Evolutionary conservation across 2,329 filamentous ascomycete genomes (phyloP).

Genomic region (Pezicula carpinea): DNA sequence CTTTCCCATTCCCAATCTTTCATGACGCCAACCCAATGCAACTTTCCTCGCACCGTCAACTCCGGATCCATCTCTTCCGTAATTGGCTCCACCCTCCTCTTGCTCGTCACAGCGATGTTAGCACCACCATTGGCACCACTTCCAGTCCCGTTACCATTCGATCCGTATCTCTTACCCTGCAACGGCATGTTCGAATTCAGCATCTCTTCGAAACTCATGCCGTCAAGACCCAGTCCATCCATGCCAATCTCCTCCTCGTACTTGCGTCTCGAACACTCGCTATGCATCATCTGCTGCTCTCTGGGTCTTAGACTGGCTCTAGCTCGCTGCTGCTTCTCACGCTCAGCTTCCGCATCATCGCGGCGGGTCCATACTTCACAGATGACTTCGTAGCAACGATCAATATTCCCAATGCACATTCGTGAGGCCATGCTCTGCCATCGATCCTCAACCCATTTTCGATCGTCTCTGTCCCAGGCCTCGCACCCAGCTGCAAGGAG

Average conservation of each 20-base stretch:
- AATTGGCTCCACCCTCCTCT: constrained; percentile 20
- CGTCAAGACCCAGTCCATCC: constrained; percentile 18
- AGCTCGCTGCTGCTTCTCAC: constrained; percentile 15
- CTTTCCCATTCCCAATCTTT: constrained; percentile 69
- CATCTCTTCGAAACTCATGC: constrained; percentile 21
- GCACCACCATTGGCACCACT: too few relatives aligned
- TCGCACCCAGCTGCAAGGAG: constrained; percentile 65
- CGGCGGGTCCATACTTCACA: constrained; percentile 63
- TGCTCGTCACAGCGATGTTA: constrained; percentile 8
- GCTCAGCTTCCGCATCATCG: constrained; percentile 37
- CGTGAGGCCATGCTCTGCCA: constrained; percentile 57
- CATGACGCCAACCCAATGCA: constrained; percentile 71
- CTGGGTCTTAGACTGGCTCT: constrained; percentile 7
- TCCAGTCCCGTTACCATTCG: constrained; percentile 5
- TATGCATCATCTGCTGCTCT: constrained; percentile 18
- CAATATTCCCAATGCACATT: constrained; percentile 64
- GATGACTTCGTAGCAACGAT: constrained; percentile 59
- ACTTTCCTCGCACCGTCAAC: constrained; percentile 58
- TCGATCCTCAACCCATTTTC: constrained; percentile 58
- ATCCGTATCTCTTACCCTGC: constrained; percentile 21
- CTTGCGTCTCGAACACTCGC: constrained; percentile 22
- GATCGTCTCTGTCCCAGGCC: constrained; percentile 51
- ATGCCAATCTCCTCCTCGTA: constrained; percentile 25
- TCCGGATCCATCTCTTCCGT: constrained; percentile 48
- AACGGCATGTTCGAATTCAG: constrained; percentile 17